phyloP scores from a whole-genome alignment of 1,284 basidiomycete genomes.

The Ceratobasidium sp. region DNA sequence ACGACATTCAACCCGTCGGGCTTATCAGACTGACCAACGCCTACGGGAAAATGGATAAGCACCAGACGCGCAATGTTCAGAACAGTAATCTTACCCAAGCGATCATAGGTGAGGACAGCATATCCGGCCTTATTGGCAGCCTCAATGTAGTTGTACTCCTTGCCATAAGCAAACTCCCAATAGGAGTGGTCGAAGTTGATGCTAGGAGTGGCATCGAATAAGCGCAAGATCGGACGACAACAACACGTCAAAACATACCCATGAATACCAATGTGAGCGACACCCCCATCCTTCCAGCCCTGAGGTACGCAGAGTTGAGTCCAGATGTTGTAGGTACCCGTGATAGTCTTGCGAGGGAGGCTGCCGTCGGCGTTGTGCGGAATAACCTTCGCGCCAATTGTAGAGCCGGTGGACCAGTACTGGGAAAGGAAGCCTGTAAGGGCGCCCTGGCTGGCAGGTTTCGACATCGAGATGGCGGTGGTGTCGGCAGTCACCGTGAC shows the following conservation, averaged over 20 bases:
- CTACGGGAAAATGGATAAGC: constrained; percentile 39
- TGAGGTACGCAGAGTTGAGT: constrained; percentile 46
- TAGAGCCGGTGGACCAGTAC: constrained; percentile 31
- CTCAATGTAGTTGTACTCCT: constrained; percentile 51
- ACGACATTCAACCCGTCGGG: constrained; percentile 52
- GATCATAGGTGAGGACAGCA: constrained; percentile 54
- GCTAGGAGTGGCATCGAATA: constrained; percentile 38
- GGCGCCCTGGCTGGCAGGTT: constrained; percentile 9
- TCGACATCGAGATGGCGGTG: background rate
- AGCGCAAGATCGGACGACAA: too few relatives aligned
- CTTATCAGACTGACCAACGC: constrained; percentile 51
- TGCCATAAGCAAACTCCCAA: constrained; percentile 51
- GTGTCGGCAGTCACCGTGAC: constrained; percentile 26
- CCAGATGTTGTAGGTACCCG: constrained; percentile 48
- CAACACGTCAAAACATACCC: too few relatives aligned
- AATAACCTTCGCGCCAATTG: constrained; percentile 1
- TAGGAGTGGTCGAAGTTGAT: constrained; percentile 52
- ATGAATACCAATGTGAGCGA: constrained; percentile 48
- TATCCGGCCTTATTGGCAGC: constrained; percentile 51
- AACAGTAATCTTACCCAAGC: constrained; percentile 50
- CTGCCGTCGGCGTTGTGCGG: constrained; percentile 20
- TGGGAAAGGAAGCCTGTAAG: constrained; percentile 26
- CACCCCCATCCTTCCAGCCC: constrained; percentile 42
- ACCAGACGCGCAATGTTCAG: background rate
- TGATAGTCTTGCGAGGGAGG: constrained; percentile 6